Evolutionary conservation across 1,139 yeast genomes (phyloP), one percentile per base, ranked within the genome.

Genomic region (Geotrichum macrosporum): DNA sequence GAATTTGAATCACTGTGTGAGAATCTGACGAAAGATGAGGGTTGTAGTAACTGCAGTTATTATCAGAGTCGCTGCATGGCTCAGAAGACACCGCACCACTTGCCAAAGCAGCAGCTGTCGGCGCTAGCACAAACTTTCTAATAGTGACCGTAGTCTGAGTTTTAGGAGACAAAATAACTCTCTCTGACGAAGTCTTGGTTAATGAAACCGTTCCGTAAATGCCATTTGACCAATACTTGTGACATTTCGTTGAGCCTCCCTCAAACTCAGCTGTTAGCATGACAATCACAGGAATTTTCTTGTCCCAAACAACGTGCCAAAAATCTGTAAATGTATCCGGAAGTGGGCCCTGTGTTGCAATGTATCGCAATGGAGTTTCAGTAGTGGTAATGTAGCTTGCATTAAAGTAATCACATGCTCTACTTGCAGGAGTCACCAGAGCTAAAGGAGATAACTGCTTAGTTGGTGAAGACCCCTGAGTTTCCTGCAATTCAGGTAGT

Each of bases 261-360:
- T 79, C 83, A 31, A 65, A 65, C 35, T 71, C 68, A 9, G 78
- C 74, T 41, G 88, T 84, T 47, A 86, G 70, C 60, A 88, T 83
- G 18, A 86, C 70, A 45, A 86, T 80, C 5, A 83, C 71, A 22
- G 80, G 78, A 8, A 79, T 75, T 1, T 74, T 65, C 53, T 84
- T 77, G 41, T 77, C 71, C 72, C 80, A 73, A 0, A 83, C 73
- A 47, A 83, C 82, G 56, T 78, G 78, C 92, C 94, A 86, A 60
- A 86, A 85, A 61, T 85, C 95, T 12, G 78, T 80, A 50, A 81
- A 74, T 0, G 95, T 84, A 19, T 80, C 77, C 1, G 80, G 78
- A 35, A 86, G 64, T 1, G 95, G 95, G 1, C 94, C 95, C 57
- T 86, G 95, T 0, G 95, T 81, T 0, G 95, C 95, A 53, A 86